Evolutionary conservation across 2,329 filamentous ascomycete genomes (phyloP).

Genomic region (Apiospora koreana): DNA sequence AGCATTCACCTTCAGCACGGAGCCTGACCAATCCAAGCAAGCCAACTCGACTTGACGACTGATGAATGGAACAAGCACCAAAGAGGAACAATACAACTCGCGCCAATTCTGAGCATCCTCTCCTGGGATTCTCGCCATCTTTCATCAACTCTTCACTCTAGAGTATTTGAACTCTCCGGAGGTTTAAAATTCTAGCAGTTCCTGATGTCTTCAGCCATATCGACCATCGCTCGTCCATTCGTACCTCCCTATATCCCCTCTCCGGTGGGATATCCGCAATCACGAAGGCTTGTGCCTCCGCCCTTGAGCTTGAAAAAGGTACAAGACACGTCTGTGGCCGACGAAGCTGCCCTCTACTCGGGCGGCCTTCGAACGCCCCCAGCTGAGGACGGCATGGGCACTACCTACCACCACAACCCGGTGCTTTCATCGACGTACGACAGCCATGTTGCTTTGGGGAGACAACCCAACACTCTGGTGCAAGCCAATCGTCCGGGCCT

Average conservation of each 20-base stretch:
- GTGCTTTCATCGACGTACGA: conserved; percentile 48
- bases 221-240: conserved; percentile 24
- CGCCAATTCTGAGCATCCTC: not conserved
- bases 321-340: conserved; percentile 21
- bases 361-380: conserved; percentile 53
- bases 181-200: not conserved
- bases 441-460: conserved; percentile 42
- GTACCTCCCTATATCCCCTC: conserved; percentile 29
- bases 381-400: conserved; percentile 52
- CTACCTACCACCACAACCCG: conserved; percentile 47
- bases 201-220: conserved; percentile 33
- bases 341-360: conserved; percentile 28
- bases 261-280: conserved; percentile 21
- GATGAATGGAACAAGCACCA: not conserved
- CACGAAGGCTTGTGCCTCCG: conserved; percentile 20
- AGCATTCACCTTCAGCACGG: not conserved
- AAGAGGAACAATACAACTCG: not conserved
- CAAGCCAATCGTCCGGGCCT: conserved; percentile 36
- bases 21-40: not conserved
- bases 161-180: not conserved
- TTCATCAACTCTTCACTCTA: not conserved
- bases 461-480: conserved; percentile 37
- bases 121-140: not conserved
- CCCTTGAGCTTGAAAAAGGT: conserved; percentile 23
- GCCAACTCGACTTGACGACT: not conserved